These are phyloP conservation scores for Pseudonitzschia delicatissima DNA, from an alignment of 108 stramenopile species.

Conservation along the genomic window DNA sequence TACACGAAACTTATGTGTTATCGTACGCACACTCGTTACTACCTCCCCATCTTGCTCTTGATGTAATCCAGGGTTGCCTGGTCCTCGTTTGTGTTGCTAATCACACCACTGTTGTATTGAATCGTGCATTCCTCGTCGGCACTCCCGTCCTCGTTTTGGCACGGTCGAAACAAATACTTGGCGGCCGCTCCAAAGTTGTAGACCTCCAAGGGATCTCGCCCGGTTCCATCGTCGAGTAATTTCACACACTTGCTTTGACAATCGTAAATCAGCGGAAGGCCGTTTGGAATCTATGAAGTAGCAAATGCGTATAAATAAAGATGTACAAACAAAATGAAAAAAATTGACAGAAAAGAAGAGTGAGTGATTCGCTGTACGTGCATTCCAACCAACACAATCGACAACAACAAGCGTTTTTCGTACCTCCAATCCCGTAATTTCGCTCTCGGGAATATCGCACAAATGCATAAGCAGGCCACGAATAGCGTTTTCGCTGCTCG, in stretches of 20 bases:
- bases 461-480: constrained; percentile 97
- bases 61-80: constrained; percentile 27
- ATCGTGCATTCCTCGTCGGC: constrained; percentile 41
- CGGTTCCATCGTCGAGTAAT: constrained; percentile 84
- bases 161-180: constrained; percentile 77
- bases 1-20: no score
- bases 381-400: no score
- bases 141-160: constrained; percentile 58
- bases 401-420: no score
- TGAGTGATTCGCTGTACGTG: no score
- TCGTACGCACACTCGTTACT: no score
- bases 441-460: constrained; percentile 92
- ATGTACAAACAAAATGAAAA: no score
- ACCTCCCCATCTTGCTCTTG: constrained; percentile 14
- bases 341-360: no score
- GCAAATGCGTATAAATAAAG: no score
- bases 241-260: constrained; percentile 49
- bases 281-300: no score
- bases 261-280: constrained; percentile 93
- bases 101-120: constrained; percentile 2
- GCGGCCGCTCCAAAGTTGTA: constrained; percentile 86
- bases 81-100: constrained; percentile 19
- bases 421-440: constrained; percentile 90
- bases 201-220: constrained; percentile 73
- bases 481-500: constrained; percentile 97